These are phyloP conservation scores for Thamnidium elegans DNA, from an alignment of 192 early-diverging fungal genomes.

Conservation along the genomic window DNA sequence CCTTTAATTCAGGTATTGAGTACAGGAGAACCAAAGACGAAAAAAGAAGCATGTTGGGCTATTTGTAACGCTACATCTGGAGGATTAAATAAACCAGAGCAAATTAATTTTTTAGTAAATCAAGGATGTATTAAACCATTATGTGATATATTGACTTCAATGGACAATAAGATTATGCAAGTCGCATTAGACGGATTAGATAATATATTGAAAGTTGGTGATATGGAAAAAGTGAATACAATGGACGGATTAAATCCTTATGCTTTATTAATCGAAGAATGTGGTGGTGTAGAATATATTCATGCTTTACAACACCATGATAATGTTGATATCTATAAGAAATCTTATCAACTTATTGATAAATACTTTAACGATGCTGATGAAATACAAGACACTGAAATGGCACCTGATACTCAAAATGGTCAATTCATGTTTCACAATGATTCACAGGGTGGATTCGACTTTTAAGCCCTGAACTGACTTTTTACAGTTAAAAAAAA, in stretches of 20 bases:
- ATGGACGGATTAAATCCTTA: constrained; percentile 36
- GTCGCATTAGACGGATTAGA: constrained; percentile 48
- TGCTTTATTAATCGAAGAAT: constrained; percentile 45
- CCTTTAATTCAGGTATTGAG: constrained; percentile 38
- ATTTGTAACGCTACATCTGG: constrained; percentile 44
- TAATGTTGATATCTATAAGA: constrained; percentile 44
- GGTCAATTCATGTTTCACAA: not conserved
- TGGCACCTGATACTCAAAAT: not conserved
- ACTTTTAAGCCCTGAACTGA: constrained; percentile 2
- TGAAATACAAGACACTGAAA: constrained; percentile 25
- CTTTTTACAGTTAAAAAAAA: not conserved
- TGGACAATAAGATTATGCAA: constrained; percentile 42
- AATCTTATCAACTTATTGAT: constrained; percentile 47
- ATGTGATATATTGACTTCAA: constrained; percentile 42
- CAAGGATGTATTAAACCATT: constrained; percentile 51
- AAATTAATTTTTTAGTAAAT: constrained; percentile 40
- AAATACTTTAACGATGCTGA: constrained; percentile 46
- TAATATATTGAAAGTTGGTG: constrained; percentile 46
- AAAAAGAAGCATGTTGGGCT: constrained; percentile 54
- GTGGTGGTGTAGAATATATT: constrained; percentile 46
- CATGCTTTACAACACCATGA: constrained; percentile 44
- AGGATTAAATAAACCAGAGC: constrained; percentile 37
- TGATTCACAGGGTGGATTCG: not conserved
- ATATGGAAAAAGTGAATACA: constrained; percentile 27
- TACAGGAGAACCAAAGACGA: constrained; percentile 40